Percentiles rank a stretch among this genome's conserved stretches.
Evolutionary conservation across 805 yeast species (phyloP).

Genomic region (Kurtzmaniella cleridarum): DNA sequence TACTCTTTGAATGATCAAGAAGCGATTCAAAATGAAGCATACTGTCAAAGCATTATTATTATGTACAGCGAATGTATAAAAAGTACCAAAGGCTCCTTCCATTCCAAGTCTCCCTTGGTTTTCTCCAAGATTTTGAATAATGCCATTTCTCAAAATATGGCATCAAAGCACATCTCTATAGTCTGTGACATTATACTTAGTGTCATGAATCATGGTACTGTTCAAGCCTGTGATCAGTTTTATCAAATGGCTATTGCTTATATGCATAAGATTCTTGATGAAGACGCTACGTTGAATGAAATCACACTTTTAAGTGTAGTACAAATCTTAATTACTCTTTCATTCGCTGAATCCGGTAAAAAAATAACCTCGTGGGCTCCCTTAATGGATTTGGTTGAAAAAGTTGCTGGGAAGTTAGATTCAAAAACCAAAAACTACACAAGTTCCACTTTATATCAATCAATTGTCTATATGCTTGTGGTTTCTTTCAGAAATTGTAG

Average conservation of each 20-base stretch:
- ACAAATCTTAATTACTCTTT: constrained; percentile 42
- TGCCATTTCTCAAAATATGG: constrained; percentile 11
- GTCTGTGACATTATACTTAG: constrained; percentile 55
- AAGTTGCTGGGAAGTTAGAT: constrained; percentile 7
- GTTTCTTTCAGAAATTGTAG: constrained; percentile 54
- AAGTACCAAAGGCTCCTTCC: constrained; percentile 66
- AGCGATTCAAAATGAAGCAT: constrained; percentile 30
- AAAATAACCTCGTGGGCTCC: constrained; percentile 52
- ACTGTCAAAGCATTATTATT: constrained; percentile 51
- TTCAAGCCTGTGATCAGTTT: constrained; percentile 41
- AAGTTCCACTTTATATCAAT: constrained; percentile 16
- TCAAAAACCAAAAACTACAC: background rate
- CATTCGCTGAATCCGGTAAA: constrained; percentile 67
- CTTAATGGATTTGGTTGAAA: constrained; percentile 15
- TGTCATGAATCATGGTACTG: constrained; percentile 47
- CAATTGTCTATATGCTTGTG: constrained; percentile 41
- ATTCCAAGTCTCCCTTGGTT: constrained; percentile 60
- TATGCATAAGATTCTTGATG: constrained; percentile 11
- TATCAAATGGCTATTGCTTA: constrained; percentile 28
- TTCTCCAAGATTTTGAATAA: constrained; percentile 40
- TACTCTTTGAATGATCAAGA: constrained; percentile 33
- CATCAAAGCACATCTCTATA: constrained; percentile 31
- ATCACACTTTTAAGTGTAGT: constrained; percentile 21
- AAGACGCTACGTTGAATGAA: constrained; percentile 3
- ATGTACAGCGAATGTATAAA: constrained; percentile 71